Evolutionary conservation across 257 asterid species (phyloP).

Genomic region (Nicotiana otophora): DNA sequence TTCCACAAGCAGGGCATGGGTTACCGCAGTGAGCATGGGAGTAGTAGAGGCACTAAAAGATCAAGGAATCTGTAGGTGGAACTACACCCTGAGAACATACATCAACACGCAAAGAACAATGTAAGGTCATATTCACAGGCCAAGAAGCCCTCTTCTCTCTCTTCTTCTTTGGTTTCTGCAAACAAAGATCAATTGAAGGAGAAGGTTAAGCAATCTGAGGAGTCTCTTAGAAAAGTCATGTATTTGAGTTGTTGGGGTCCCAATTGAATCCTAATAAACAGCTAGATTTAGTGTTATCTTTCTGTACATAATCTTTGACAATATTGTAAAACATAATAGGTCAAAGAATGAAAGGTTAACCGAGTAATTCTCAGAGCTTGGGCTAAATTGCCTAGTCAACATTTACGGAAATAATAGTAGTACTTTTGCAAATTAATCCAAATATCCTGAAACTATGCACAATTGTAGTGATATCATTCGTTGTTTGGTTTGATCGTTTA

Average conservation of each 20-base stretch:
- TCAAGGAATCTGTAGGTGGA: conserved; percentile 27
- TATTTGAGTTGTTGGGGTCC: conserved; percentile 36
- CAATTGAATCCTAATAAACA: neutral
- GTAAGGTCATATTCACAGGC: conserved; percentile 15
- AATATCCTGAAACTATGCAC: neutral
- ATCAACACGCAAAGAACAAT: conserved; percentile 17
- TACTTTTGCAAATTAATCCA: neutral
- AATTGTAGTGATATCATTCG: neutral
- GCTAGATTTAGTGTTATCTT: neutral
- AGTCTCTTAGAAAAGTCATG: conserved; percentile 25
- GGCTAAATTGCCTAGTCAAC: neutral
- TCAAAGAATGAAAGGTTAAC: too few species aligned
- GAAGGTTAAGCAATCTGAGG: conserved; percentile 4
- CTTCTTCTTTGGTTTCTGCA: conserved; percentile 1
- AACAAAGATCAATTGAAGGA: neutral
- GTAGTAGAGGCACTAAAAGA: conserved; percentile 26
- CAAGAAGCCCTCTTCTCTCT: conserved; percentile 5
- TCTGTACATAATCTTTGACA: neutral
- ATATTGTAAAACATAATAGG: neutral
- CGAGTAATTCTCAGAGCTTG: neutral
- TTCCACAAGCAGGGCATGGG: conserved; percentile 25
- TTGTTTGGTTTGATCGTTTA: neutral
- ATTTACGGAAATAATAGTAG: neutral
- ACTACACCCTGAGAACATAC: conserved; percentile 9
- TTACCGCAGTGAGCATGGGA: conserved; percentile 16